Evolutionary conservation across 169 alveolate species (phyloP), one percentile per base, ranked within the genome.

Genomic region (Plasmodium inui): DNA sequence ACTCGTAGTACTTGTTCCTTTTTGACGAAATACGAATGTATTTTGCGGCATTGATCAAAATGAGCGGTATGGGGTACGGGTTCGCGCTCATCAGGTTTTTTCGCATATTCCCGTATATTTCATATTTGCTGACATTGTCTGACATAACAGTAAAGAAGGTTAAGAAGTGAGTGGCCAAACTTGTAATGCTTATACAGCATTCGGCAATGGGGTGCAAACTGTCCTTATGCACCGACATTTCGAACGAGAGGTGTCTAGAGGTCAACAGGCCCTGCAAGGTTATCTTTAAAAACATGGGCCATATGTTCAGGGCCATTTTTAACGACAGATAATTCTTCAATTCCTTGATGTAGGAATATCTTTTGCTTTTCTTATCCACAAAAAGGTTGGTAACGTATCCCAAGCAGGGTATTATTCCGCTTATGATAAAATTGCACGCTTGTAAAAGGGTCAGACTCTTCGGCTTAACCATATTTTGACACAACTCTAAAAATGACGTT

Each of bases 201-300:
- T 91, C 92, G 9, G 95, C 82, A 30, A 91, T 74, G 30, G 95
- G 95, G 73, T 91, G 90, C 46, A 91, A 72, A 46, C 14, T 82
- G 44, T 91, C 92, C 79, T 91, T 91, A 73, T 91, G 92, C 10
- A 91, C 84, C 6, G 95, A 91, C 95, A 91, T 91, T 82, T 91
- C 95, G 74, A 34, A 91, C 12, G 95, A 81, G 34, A 91, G 74
- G 28, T 91, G 91, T 82, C 95, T 91, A 14, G 95, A 80, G 0
- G 95, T 91, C 61, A 91, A 72, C 28, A 91, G 22, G 9, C 92
- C 85, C 76, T 91, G 95, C 44, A 91, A 72, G 10, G 95, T 91
- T 30, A 91, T 91, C 61, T 91, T 91, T 46, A 91, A 57, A 91
- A 91, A 91, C 92, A 91, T 91, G 12, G 95, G 95, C 95, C 95